Conservation (phyloP, 1,139 yeast genomes). For the Geotrichum histeridarum region DNA sequence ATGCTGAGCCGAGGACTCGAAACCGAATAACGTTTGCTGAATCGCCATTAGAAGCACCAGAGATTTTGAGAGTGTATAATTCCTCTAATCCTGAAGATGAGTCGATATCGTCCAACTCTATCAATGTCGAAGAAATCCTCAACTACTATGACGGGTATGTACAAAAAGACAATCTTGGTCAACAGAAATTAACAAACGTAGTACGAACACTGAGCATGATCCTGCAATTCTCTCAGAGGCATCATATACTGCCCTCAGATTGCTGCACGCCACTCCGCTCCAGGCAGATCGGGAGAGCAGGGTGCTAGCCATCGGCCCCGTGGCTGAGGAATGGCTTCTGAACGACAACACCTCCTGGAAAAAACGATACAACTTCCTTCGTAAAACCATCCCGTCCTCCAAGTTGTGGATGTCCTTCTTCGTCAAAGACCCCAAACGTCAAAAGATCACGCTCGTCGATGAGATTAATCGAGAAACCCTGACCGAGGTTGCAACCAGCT, state of each 20-base stretch:
- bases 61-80: too few species aligned
- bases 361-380: conserved; percentile 4
- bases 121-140: conserved; percentile 5
- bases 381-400: not conserved
- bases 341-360: conserved; percentile 6
- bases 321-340: conserved; percentile 56
- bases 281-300: conserved; percentile 50
- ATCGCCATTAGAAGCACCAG: too few species aligned
- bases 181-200: not conserved
- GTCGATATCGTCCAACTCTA: not conserved
- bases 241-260: conserved; percentile 59
- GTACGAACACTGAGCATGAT: not conserved
- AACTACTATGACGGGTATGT: conserved; percentile 4
- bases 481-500: not conserved
- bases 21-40: too few species aligned
- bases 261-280: conserved; percentile 51
- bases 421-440: not conserved
- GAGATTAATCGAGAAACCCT: conserved; percentile 7
- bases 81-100: too few species aligned
- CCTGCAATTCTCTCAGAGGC: conserved; percentile 7
- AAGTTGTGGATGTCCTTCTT: conserved; percentile 2
- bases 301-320: conserved; percentile 54
- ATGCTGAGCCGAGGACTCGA: too few species aligned
- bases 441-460: not conserved
- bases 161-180: too few species aligned